Conservation (phyloP, 2,329 filamentous ascomycete genomes). For the Onygenales sp. region DNA sequence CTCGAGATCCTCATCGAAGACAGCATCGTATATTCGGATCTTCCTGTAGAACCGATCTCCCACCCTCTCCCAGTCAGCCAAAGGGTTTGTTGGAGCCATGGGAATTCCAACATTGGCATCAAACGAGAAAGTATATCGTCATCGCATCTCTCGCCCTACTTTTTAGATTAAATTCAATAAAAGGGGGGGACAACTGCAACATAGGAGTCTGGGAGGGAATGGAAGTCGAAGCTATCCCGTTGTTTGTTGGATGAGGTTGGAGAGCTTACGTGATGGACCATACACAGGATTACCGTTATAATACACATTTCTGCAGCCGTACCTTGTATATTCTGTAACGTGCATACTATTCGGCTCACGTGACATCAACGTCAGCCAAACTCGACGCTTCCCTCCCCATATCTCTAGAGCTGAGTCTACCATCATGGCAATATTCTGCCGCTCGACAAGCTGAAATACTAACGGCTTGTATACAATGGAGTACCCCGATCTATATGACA, state of each 20-base stretch:
- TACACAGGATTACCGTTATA: no score
- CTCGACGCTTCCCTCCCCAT: no score
- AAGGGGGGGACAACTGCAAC: no score
- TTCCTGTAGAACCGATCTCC: constrained; percentile 94
- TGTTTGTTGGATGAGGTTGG: no score
- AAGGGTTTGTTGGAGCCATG: constrained; percentile 51
- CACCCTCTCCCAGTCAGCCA: constrained; percentile 87
- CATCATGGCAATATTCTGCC: neutral
- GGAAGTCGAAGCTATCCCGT: no score
- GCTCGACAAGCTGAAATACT: neutral
- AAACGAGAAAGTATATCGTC: neutral
- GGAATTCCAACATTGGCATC: constrained; percentile 2
- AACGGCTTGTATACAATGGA: constrained; percentile 42
- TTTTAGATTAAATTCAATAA: no score
- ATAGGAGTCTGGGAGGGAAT: no score
- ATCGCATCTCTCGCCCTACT: neutral
- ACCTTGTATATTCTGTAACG: no score
- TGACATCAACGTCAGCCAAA: no score
- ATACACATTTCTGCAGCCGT: no score
- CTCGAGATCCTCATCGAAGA: constrained; percentile 89
- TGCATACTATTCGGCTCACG: no score
- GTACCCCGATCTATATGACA: constrained; percentile 52
- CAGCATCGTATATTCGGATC: constrained; percentile 79
- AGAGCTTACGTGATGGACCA: no score
- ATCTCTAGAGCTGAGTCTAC: neutral